Base-by-base conservation (phyloP, 306 rosid species). In the Trifolium repens region DNA sequence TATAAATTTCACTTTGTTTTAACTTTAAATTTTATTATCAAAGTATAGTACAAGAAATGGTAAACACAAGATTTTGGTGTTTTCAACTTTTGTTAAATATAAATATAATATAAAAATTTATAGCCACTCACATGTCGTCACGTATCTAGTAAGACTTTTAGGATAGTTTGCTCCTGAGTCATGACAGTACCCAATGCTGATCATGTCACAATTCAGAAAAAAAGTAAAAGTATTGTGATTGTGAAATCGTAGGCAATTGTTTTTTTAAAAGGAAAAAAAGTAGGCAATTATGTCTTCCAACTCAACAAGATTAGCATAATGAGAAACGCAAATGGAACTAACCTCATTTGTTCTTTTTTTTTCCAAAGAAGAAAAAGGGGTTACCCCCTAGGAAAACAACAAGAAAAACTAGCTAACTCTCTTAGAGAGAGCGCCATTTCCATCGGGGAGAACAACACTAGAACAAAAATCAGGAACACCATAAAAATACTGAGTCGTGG, bases 241-340 rank as follows among this genome's bases (percentile, higher is more conserved):
- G 52, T 37, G 42, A 55, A 61, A 37, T 61, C 8, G 15, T 32
- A 32, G 35, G 35, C 6, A 32, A 32, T 32, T 32, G 35, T 5
- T 4, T 5, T 32, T 32, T 32, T 32, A 4, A 32, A 32, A 32
- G 5, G 3, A 32, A 32, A 4, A 4, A 32, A 32, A 32, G 35
- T 32, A 37, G 54, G 43, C 22, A 24, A 35, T 76, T 61, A 35
- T 60, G 19, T 46, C 14, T 35, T 70, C 74, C 68, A 34, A 64
- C 42, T 72, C 60, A 63, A 30, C 42, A 63, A 39, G 50, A 26
- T 52, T 79, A 16, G 30, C 60, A 53, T 63, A 5, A 43, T 53
- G 22, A 40, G 34, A 50, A 40, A 52, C n/a, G 30, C 26, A 67
- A 76, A 44, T 55, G 34, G 34, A 30, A 30, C 34, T 30, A 4